These are phyloP conservation scores for Phytophthora foliorum DNA, from an alignment of 352 stramenopile species.

Conservation along the genomic window DNA sequence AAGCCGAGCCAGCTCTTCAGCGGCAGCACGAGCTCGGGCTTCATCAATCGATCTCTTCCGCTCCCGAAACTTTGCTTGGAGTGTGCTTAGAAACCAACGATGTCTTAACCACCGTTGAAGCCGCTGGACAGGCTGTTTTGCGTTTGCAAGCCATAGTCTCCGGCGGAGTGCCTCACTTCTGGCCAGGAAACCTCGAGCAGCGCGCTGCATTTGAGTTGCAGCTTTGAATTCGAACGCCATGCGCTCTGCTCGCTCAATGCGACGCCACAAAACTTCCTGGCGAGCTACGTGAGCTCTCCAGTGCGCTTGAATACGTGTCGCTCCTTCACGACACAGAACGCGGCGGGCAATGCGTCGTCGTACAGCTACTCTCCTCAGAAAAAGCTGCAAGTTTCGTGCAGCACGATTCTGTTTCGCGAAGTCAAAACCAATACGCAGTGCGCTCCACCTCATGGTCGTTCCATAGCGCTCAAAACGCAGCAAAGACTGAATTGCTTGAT, in stretches of 20 bases:
- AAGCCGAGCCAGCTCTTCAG: conserved; percentile 37
- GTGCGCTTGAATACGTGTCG: conserved; percentile 44
- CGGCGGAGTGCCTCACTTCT: conserved; percentile 21
- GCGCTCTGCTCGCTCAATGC: conserved; percentile 2
- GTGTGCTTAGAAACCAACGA: conserved; percentile 12
- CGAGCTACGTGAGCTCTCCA: conserved; percentile 45
- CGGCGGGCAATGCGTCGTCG: conserved; percentile 38
- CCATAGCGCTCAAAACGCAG: conserved; percentile 68
- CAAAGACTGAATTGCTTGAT: conserved; percentile 55
- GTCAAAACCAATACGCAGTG: conserved; percentile 66
- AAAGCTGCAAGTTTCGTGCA: conserved; percentile 58
- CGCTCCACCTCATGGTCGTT: conserved; percentile 62
- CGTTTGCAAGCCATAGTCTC: conserved; percentile 30
- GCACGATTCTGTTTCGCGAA: conserved; percentile 58
- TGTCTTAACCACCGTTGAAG: conserved; percentile 40
- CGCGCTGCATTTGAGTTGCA: conserved; percentile 41
- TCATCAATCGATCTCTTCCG: conserved; percentile 42
- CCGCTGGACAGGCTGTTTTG: conserved; percentile 6
- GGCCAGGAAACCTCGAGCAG: conserved; percentile 37
- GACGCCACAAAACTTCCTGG: conserved; percentile 26
- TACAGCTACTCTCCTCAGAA: conserved; percentile 53
- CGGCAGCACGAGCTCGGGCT: conserved; percentile 30
- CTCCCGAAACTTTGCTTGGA: conserved; percentile 37
- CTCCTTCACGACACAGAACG: conserved; percentile 29
- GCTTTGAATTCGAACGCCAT: conserved; percentile 29